Evolutionary conservation across 1,139 yeast genomes (phyloP), one percentile per base, ranked within the genome.

Genomic region (Diutina catenulata): DNA sequence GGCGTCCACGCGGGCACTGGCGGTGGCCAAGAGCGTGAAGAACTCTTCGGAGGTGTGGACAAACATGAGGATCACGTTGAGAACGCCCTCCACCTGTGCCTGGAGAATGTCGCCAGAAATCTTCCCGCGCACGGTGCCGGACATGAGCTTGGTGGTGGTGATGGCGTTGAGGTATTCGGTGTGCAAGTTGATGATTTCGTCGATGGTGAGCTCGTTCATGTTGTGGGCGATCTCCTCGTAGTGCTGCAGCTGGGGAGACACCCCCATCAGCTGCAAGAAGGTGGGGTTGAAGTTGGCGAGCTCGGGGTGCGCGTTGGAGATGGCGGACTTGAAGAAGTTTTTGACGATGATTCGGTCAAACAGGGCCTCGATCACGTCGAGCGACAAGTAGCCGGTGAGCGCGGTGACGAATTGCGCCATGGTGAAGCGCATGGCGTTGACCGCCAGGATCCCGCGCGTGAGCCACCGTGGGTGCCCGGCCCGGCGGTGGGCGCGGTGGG

Each of bases 281-380:
- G 27, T 20, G 5, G 32, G 10, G 33, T 42, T 43, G n/a, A 47
- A 32, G 8, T 42, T 40, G 5, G 47, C 37, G 14, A 47, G 41
- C 3, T 33, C 22, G 15, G 36, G 36, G 15, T 33, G 36, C 9
- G 2, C 27, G 15, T 10, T 21, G 16, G 20, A 21, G 3, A 31
- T 31, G 31, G 41, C 38, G 27, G 44, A 46, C 32, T 46, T 47
- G 47, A 56, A 57, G 13, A 55, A 41, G 40, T 45, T 55, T 39
- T 42, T 52, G 31, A 45, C 45, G 14, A 59, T 49, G 25, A 66
- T 50, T 15, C 49, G 47, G 3, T 56, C 43, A 41, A 59, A 73
- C 39, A 59, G 64, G n/a, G 51, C 49, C 32, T 73, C 75, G 28
- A 75, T 64, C 14, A 75, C 57, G 41, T 74, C 76, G 44, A 55